Conservation (phyloP, 202 grass and related monocot genomes). For the Panicum hallii region DNA sequence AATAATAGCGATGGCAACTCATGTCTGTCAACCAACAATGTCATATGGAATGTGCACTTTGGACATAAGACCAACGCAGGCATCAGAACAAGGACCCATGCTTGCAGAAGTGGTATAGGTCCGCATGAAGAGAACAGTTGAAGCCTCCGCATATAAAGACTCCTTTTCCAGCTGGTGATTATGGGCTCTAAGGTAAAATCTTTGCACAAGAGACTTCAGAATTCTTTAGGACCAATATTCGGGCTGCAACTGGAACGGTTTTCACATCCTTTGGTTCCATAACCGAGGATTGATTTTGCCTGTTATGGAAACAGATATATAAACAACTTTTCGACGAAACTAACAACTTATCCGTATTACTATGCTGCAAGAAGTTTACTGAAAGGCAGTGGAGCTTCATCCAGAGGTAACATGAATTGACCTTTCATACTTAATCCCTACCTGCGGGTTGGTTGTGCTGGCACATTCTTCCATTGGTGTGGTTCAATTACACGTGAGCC, state of each 20-base stretch:
- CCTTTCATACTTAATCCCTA: slow-evolving; percentile 42
- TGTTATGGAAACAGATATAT: neutral
- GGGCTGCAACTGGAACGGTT: neutral
- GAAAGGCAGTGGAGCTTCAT: slow-evolving; percentile 21
- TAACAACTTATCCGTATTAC: neutral
- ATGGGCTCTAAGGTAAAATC: slow-evolving; percentile 18
- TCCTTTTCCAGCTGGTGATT: neutral
- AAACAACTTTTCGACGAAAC: neutral
- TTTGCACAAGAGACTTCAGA: slow-evolving; percentile 18
- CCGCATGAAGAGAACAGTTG: neutral
- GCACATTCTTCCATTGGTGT: slow-evolving; percentile 33
- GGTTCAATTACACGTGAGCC: slow-evolving; percentile 20
- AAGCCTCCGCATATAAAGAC: neutral
- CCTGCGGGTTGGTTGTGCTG: slow-evolving; percentile 45
- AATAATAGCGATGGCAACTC: slow-evolving; percentile 39
- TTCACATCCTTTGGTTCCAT: slow-evolving; percentile 2
- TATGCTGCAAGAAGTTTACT: slow-evolving; percentile 23
- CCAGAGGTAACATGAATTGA: slow-evolving; percentile 37
- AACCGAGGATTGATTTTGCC: slow-evolving; percentile 8
- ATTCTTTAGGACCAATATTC: neutral
- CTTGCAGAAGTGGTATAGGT: neutral
- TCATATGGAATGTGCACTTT: slow-evolving; percentile 32
- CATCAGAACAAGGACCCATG: slow-evolving; percentile 1
- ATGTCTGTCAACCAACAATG: slow-evolving; percentile 23
- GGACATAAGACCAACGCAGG: neutral